Percentiles rank a stretch among this genome's conserved stretches.
Evolutionary conservation across 805 yeast genomes (phyloP).

Genomic region (Saturnispora sanitii): DNA sequence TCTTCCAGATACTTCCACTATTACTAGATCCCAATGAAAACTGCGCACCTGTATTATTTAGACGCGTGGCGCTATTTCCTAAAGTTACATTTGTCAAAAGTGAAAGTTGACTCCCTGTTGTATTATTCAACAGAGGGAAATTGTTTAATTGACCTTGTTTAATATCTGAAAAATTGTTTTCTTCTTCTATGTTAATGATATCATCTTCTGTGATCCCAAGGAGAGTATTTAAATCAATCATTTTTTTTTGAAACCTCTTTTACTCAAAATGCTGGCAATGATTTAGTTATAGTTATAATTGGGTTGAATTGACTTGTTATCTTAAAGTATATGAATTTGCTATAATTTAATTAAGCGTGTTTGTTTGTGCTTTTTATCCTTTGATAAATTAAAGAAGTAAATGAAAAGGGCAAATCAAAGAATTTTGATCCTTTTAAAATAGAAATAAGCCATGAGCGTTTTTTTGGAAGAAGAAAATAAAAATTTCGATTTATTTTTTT

Average conservation of each 20-base stretch:
- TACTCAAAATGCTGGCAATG: not conserved
- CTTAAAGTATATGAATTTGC: not conserved
- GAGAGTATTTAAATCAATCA: constrained; percentile 1
- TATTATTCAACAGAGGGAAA: not conserved
- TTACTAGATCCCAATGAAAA: not conserved
- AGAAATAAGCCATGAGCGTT: no score
- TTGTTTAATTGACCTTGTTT: not conserved
- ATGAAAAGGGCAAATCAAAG: no score
- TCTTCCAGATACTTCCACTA: not conserved
- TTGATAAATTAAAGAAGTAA: no score
- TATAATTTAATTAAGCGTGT: no score
- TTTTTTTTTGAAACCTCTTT: not conserved
- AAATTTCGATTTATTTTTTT: no score
- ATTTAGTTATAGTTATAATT: not conserved
- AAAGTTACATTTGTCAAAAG: not conserved
- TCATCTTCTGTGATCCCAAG: constrained; percentile 2
- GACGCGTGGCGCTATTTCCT: not conserved
- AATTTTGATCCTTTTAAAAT: no score
- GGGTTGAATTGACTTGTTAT: not conserved
- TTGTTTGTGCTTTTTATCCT: no score
- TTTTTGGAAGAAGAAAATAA: no score
- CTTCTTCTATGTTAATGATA: not conserved
- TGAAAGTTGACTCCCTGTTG: not conserved
- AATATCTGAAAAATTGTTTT: not conserved
- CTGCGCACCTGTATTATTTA: not conserved